Base-by-base conservation (phyloP, 306 rosid species). In the Geum urbanum region DNA sequence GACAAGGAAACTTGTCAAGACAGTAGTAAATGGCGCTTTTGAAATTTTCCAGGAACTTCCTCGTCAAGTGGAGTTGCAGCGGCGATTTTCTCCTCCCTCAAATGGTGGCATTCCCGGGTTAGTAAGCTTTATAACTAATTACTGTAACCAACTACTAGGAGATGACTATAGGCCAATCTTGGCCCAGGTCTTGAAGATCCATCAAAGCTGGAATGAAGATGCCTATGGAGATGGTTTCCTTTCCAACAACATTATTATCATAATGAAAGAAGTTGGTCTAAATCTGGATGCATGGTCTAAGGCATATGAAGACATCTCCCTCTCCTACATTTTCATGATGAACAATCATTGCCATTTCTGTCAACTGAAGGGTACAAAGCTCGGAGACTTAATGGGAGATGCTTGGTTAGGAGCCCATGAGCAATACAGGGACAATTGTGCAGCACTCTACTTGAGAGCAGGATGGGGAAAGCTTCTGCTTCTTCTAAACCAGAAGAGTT, bases 291-390 rank as follows among this genome's bases (percentile, higher is more conserved):
- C 80, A 50, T 95, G 97, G 97, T 86, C 97, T 15, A 91, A 87
- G 77, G 74, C 79, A 50, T 87, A 95, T 49, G 88, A 73, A 63
- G 95, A 91, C 45, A 68, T 79, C 63, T 87, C 85, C 12, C 73
- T 86, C 41, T 83, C 97, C 54, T 89, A 86, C 81, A 63, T 85
- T 53, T 94, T 91, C 80, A 94, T 94, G 96, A 94, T 94, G 97
- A 94, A 91, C 67, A 88, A 91, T 59, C 97, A 94, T 70, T 91
- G 89, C 57, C 89, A 91, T 78, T 87, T 94, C 70, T 66, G 78
- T 79, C 85, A 80, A 58, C 74, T 89, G 67, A 84, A 64, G 78
- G 96, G 87, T 54, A 84, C 88, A 60, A 68, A 66, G 75, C 84
- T 91, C 16, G 97, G 99, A 15, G 83, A 81, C 22, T 67, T 84